These are phyloP conservation scores for Lichtheimia hyalospora DNA, from an alignment of 371 early-diverging fungal species.

Conservation along the genomic window DNA sequence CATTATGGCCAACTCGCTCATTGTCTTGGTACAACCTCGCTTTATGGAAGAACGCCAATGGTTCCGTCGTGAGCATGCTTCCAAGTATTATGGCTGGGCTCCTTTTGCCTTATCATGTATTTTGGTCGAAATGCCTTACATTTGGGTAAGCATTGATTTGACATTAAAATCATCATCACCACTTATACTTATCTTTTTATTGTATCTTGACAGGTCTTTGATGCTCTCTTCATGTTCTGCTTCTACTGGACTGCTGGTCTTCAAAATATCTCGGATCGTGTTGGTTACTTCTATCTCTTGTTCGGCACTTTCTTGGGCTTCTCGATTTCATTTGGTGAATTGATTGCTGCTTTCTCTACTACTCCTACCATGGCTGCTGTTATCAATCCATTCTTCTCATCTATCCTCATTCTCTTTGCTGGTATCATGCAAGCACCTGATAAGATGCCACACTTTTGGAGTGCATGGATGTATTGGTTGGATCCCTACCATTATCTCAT, in stretches of 20 bases:
- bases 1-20: constrained; percentile 64
- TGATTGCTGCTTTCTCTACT: constrained; percentile 49
- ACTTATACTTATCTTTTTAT: not conserved
- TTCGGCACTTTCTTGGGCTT: constrained; percentile 63
- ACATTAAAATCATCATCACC: not conserved
- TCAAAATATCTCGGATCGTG: constrained; percentile 45
- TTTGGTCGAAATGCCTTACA: constrained; percentile 65
- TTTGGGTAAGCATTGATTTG: constrained; percentile 18
- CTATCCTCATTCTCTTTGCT: constrained; percentile 70
- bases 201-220: constrained; percentile 23
- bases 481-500: constrained; percentile 72
- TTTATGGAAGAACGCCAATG: constrained; percentile 70
- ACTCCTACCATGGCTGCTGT: constrained; percentile 71
- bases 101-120: constrained; percentile 62
- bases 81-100: constrained; percentile 72
- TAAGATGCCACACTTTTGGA: constrained; percentile 76
- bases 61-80: constrained; percentile 72
- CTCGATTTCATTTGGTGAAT: constrained; percentile 67
- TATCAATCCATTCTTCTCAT: constrained; percentile 72
- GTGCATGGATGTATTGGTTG: constrained; percentile 74
- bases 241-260: constrained; percentile 78
- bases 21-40: constrained; percentile 74
- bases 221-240: constrained; percentile 60
- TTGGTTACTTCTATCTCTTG: constrained; percentile 65
- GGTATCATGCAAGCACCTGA: constrained; percentile 70